Evolutionary conservation across 176 grass and related monocot species (phyloP).

Genomic region (Saccharum spontaneum): DNA sequence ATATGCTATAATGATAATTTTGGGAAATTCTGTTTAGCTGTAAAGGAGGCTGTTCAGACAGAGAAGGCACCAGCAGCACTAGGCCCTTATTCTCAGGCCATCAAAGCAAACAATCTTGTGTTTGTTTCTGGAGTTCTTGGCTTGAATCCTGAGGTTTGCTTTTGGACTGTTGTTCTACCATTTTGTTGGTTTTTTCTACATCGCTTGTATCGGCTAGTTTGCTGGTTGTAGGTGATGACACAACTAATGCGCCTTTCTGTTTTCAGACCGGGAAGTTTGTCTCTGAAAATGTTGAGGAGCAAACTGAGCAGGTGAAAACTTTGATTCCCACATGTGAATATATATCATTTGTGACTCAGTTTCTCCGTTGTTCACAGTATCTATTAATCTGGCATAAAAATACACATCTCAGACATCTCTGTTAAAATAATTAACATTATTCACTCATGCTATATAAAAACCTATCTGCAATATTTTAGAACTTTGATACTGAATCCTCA

Average conservation of each 20-base stretch:
- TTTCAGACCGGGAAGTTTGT: slow-evolving; percentile 88
- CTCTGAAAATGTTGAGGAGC: slow-evolving; percentile 81
- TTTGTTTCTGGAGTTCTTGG: slow-evolving; percentile 94
- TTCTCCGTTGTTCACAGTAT: slow-evolving; percentile 3
- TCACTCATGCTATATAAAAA: not conserved
- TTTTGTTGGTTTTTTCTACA: slow-evolving; percentile 7
- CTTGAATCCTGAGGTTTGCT: slow-evolving; percentile 83
- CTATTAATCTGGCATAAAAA: not conserved
- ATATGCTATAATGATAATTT: not conserved
- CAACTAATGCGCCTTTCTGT: slow-evolving; percentile 25
- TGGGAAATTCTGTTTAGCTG: slow-evolving; percentile 29
- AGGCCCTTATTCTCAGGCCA: slow-evolving; percentile 94
- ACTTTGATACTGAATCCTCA: not conserved
- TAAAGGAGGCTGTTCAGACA: slow-evolving; percentile 82
- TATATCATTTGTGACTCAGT: not conserved
- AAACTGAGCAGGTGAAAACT: slow-evolving; percentile 79
- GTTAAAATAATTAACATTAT: not conserved
- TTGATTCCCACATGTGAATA: slow-evolving; percentile 14
- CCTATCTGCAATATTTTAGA: not conserved
- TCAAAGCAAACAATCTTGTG: slow-evolving; percentile 94
- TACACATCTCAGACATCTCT: not conserved
- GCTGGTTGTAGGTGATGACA: not conserved
- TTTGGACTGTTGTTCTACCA: not conserved
- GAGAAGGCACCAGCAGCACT: slow-evolving; percentile 86
- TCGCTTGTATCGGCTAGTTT: not conserved